phyloP scores from a whole-genome alignment of 805 yeast species.

The Yamadazyma scolyti region DNA sequence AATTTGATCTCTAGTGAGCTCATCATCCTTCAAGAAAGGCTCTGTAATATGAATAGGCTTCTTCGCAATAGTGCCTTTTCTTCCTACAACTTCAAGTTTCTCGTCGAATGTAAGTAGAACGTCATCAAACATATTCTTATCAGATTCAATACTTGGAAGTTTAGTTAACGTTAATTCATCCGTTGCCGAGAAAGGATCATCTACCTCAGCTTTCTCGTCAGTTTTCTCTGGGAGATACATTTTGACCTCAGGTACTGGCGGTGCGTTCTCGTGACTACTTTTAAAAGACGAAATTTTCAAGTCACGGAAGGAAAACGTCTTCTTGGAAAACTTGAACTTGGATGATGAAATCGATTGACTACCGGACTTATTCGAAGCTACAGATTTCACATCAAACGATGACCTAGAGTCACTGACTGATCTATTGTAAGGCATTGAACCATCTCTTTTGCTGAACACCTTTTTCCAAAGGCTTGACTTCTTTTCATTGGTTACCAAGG shows the following conservation, averaged over 20 bases:
- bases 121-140: constrained; percentile 25
- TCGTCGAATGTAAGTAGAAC: constrained; percentile 24
- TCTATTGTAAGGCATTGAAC: background rate
- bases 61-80: constrained; percentile 7
- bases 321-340: constrained; percentile 4
- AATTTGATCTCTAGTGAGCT: constrained; percentile 38
- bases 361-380: constrained; percentile 4
- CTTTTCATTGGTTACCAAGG: background rate
- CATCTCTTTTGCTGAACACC: constrained; percentile 7
- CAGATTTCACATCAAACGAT: constrained; percentile 2
- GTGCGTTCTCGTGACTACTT: constrained; percentile 5
- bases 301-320: constrained; percentile 11
- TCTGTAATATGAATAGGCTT: constrained; percentile 11
- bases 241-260: constrained; percentile 8
- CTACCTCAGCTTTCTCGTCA: constrained; percentile 1
- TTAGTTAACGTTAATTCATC: constrained; percentile 10
- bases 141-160: constrained; percentile 25
- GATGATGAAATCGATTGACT: too few species aligned
- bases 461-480: constrained; percentile 10
- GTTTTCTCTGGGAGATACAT: background rate
- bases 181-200: constrained; percentile 3
- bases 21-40: constrained; percentile 38
- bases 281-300: constrained; percentile 11
- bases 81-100: constrained; percentile 14
- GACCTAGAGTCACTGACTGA: too few species aligned